These are phyloP conservation scores for Fusarium xyrophilum DNA, from an alignment of 2,329 filamentous ascomycete species.

Conservation along the genomic window DNA sequence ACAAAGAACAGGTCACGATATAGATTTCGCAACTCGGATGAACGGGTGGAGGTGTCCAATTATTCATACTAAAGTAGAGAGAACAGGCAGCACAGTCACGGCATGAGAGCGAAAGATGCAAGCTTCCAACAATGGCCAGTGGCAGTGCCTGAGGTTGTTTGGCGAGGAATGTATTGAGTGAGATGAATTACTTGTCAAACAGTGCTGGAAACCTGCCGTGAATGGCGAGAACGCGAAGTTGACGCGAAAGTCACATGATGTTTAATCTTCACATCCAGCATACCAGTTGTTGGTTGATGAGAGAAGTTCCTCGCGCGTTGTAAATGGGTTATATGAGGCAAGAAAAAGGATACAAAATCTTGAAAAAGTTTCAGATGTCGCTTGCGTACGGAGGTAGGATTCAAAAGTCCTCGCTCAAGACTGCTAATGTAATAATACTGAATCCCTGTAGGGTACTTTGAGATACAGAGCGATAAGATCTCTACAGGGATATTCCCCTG, in stretches of 20 bases:
- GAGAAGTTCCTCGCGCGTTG: background rate
- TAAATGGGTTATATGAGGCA: background rate
- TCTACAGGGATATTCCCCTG: too few species aligned
- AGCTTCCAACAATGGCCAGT: background rate
- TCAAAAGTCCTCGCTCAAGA: too few species aligned
- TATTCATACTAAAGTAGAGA: background rate
- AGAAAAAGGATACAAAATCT: background rate
- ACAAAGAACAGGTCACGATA: background rate
- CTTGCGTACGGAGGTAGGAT: too few species aligned
- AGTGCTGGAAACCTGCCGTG: background rate
- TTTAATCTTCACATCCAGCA: background rate
- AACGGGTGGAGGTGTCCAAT: background rate
- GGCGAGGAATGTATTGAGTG: constrained; percentile 23
- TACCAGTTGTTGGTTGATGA: background rate
- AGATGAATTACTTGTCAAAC: constrained; percentile 39
- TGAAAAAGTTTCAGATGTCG: background rate
- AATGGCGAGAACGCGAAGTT: constrained; percentile 32
- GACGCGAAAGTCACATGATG: constrained; percentile 47
- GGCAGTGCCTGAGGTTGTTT: constrained; percentile 9
- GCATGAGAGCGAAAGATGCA: background rate
- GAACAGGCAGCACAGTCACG: constrained; percentile 20
- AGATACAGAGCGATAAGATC: too few species aligned
- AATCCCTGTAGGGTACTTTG: too few species aligned
- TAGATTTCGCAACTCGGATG: background rate
- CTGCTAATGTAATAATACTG: too few species aligned